Conservation (phyloP, 2,329 filamentous ascomycete genomes). For the Ophiostoma himal-ulmi region DNA sequence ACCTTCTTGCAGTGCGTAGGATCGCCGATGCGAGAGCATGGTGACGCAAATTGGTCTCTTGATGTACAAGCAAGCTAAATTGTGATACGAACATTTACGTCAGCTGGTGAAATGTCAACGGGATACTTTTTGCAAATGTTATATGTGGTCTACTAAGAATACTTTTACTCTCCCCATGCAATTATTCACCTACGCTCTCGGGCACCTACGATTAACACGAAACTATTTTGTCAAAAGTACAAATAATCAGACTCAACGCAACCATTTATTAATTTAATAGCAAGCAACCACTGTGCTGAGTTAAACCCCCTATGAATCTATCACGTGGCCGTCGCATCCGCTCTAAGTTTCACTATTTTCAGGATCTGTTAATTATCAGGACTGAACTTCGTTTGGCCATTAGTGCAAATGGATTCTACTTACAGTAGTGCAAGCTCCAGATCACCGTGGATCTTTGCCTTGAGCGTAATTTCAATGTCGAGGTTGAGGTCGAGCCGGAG, state of each 20-base stretch:
- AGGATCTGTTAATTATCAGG: conserved; percentile 5
- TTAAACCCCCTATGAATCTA: no score
- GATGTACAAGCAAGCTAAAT: not conserved
- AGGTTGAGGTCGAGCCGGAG: conserved; percentile 68
- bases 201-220: no score
- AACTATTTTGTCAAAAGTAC: no score
- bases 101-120: no score
- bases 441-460: conserved; percentile 80
- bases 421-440: conserved; percentile 66
- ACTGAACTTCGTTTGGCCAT: not conserved
- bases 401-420: conserved; percentile 28
- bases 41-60: not conserved
- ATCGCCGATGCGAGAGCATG: not conserved
- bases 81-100: not conserved
- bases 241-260: no score
- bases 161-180: no score
- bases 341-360: not conserved
- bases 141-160: no score
- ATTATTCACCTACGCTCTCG: no score
- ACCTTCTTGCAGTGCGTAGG: no score
- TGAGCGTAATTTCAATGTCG: conserved; percentile 77
- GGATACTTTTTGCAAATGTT: no score
- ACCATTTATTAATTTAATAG: no score
- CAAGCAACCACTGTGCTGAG: no score
- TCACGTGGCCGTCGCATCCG: not conserved